Evolutionary conservation across 352 stramenopile species (phyloP), one percentile per base, ranked within the genome.

Genomic region (Phytopythium sindhum): DNA sequence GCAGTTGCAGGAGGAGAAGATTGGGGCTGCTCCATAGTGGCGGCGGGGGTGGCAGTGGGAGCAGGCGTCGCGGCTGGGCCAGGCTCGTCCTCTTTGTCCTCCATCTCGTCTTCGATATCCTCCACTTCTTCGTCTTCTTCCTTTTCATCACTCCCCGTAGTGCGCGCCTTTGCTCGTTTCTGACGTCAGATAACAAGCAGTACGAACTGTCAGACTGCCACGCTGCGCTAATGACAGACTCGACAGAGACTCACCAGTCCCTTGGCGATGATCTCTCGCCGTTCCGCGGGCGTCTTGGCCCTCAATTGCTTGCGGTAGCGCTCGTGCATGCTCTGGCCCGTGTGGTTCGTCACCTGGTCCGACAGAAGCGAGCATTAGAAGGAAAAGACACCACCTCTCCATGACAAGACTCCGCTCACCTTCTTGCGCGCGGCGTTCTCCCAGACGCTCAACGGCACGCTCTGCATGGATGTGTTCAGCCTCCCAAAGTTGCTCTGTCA

Each of bases 251-350:
- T 4, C 51, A 83, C 74, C 60, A 68, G 39, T 19, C 67, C 77
- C 21, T 79, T 57, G 31, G 63, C 2, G 57, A 82, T 57, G 26
- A 77, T 64, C 6, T 60, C 41, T n/a, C 63, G 60, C 42, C 76
- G 78, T 51, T 89, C 69, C 2, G 53, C 59, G 12, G 57, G 59
- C 1, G 76, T 88, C 55, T 79, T 75, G 54, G 41, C 59, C 55
- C 66, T 54, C 48, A 89, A 50, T 4, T 78, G 45, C 59, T 84
- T 87, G 23, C 73, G 63, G 54, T 79, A 89, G 44, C 70, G 80
- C 39, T 88, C 69, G 55, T 79, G 70, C 82, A 91, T 88, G 33
- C 82, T 89, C 21, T 67, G 56, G 0, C 58, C 57, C 1, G 74
- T 69, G 44, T 82, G 82, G 0, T 41, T 14, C 11, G 73, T 81